phyloP scores from a whole-genome alignment of 345 rosid genomes.

The Gossypium longicalyx region DNA sequence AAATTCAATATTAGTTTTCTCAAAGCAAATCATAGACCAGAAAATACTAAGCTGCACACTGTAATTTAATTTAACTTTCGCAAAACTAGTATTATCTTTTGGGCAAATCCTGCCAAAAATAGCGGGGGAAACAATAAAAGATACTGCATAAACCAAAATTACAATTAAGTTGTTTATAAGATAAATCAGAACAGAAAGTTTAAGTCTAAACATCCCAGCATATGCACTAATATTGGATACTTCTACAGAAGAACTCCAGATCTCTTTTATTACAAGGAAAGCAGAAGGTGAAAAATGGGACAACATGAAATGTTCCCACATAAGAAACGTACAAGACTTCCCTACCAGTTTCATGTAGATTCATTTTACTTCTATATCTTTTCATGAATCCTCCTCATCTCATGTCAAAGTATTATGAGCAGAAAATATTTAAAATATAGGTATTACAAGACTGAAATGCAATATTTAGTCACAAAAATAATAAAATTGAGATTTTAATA shows the following conservation, averaged over 20 bases:
- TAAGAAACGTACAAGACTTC: background rate
- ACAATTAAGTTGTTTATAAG: background rate
- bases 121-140: background rate
- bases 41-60: background rate
- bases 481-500: background rate
- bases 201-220: background rate
- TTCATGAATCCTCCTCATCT: constrained; percentile 4
- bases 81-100: background rate
- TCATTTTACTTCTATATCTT: background rate
- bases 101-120: background rate
- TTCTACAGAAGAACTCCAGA: background rate
- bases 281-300: background rate
- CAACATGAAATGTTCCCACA: background rate
- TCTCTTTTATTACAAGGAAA: background rate
- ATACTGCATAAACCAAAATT: background rate
- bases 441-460: background rate
- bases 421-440: constrained; percentile 1
- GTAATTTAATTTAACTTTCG: background rate
- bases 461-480: background rate
- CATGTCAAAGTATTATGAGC: background rate
- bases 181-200: background rate
- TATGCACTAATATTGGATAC: background rate
- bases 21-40: constrained; percentile 5
- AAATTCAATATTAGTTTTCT: constrained; percentile 14
- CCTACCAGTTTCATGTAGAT: background rate